Base-by-base conservation (phyloP, 2,329 filamentous ascomycete species). In the Calonectria hongkongensis region DNA sequence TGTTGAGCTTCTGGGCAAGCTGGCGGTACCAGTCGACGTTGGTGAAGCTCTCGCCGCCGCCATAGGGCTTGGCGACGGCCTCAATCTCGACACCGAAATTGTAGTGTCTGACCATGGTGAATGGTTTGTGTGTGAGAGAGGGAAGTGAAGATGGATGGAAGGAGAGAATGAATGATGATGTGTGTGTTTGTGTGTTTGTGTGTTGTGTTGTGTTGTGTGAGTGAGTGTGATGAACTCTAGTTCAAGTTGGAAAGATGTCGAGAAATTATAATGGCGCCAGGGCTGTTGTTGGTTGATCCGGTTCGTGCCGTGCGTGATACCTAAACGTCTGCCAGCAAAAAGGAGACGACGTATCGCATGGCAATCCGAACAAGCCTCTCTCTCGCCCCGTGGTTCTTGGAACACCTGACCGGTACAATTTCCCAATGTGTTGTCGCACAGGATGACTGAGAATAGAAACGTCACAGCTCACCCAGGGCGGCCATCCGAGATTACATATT, bases 61-160 rank as follows among this genome's bases (percentile, higher is more conserved):
- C 83, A 67, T 85, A 84, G 10, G 84, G 84, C 68, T 81, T 83
- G 16, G 79, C 83, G 28, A 85, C 79, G 58, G 82, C 79, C 70
- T 85, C 84, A 54, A 85, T 85, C 75, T 85, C 84, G 68, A 85
- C 78, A 66, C 84, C 84, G 66, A 85, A 85, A 73, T 84, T 85
- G 82, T 84, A 85, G 71, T 85, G 81, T 65, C 77, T 78, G 54
- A 80, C 77, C 79, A 82, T 83, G 70, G 68, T 21, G 21, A 47
- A 54, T 43, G 45, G 39, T 21, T 41, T 21, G 21, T 21, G 21
- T 21, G 21, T 21, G 4, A n/a, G n/a, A 25, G 33, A 16, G 30
- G 16, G 48, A 36, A n/a, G 13, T 12, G 6, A 36, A n/a, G 15
- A 33, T 2, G 18, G 36, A 15, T 12, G 21, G 21, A 13, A 33